phyloP scores from a whole-genome alignment of 2,329 filamentous ascomycete species.

The Cercospora berteroae region DNA sequence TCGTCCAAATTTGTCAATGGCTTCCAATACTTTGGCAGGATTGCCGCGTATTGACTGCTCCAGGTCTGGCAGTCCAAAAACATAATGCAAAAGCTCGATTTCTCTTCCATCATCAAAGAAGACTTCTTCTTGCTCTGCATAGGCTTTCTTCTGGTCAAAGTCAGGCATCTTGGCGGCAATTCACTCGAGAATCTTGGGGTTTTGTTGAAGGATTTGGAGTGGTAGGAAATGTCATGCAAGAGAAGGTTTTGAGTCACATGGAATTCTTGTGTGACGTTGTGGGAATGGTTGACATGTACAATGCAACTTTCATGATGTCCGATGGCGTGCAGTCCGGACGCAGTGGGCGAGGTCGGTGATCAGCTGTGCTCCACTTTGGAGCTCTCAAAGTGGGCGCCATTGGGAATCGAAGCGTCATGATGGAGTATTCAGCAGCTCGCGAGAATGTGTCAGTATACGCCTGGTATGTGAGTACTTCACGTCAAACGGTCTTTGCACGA shows the following conservation, averaged over 20 bases:
- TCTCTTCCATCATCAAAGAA: slow-evolving; percentile 68
- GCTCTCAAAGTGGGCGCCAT: slow-evolving; percentile 10
- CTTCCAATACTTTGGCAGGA: slow-evolving; percentile 62
- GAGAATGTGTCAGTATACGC: not conserved
- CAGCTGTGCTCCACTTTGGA: slow-evolving; percentile 14
- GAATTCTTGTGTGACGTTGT: not conserved
- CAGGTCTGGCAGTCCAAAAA: slow-evolving; percentile 62
- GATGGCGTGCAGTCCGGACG: not conserved
- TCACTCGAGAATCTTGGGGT: not conserved
- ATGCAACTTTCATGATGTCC: not conserved
- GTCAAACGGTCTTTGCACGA: not conserved
- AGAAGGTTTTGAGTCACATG: not conserved
- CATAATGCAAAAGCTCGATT: slow-evolving; percentile 67
- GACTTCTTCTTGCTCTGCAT: slow-evolving; percentile 49
- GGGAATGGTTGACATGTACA: not conserved
- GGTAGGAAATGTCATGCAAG: not conserved
- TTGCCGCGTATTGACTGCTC: slow-evolving; percentile 60
- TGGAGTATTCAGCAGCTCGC: not conserved
- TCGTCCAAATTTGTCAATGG: slow-evolving; percentile 68
- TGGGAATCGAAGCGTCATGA: slow-evolving; percentile 13
- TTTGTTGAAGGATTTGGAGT: not conserved
- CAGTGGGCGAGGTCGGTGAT: slow-evolving; percentile 2
- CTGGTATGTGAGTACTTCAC: not conserved
- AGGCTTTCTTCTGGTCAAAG: slow-evolving; percentile 48
- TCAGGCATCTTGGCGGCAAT: slow-evolving; percentile 25